These are phyloP conservation scores for Termitomyces sp. DNA, from an alignment of 1,284 basidiomycete species.

Conservation along the genomic window DNA sequence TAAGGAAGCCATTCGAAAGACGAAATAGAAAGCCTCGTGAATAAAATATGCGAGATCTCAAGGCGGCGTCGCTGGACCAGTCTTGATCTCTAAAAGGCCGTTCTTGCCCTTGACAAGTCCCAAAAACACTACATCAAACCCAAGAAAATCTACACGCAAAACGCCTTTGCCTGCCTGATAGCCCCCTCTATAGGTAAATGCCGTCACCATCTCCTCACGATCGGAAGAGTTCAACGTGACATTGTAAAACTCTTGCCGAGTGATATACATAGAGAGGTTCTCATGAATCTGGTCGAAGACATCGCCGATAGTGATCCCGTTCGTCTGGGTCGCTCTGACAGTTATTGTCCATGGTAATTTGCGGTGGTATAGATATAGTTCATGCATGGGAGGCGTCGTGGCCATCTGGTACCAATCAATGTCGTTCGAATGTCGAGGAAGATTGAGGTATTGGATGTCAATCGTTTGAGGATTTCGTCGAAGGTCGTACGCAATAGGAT, in stretches of 20 bases:
- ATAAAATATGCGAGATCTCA: not conserved
- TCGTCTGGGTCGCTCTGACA: conserved; percentile 36
- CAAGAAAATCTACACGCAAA: conserved; percentile 40
- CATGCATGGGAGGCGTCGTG: conserved; percentile 39
- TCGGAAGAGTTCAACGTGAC: conserved; percentile 26
- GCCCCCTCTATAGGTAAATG: conserved; percentile 24
- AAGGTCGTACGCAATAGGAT: conserved; percentile 21
- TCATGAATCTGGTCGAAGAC: conserved; percentile 36
- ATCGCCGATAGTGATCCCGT: conserved; percentile 54
- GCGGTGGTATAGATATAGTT: conserved; percentile 47
- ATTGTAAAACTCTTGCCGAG: conserved; percentile 31
- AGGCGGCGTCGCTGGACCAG: conserved; percentile 10
- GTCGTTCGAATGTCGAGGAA: conserved; percentile 29
- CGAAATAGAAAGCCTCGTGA: not conserved
- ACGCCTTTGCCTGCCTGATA: conserved; percentile 26
- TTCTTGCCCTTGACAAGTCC: conserved; percentile 35
- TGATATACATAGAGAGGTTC: conserved; percentile 25
- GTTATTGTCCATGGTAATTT: conserved; percentile 58
- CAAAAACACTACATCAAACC: conserved; percentile 32
- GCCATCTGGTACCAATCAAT: conserved; percentile 41
- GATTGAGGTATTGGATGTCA: conserved; percentile 38
- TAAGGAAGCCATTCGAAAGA: not conserved
- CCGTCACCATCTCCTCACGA: conserved; percentile 23
- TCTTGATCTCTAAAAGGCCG: conserved; percentile 45
- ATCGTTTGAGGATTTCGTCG: conserved; percentile 24